Evolutionary conservation across 2,329 filamentous ascomycete genomes (phyloP).

Genomic region (Neurospora crassa): DNA sequence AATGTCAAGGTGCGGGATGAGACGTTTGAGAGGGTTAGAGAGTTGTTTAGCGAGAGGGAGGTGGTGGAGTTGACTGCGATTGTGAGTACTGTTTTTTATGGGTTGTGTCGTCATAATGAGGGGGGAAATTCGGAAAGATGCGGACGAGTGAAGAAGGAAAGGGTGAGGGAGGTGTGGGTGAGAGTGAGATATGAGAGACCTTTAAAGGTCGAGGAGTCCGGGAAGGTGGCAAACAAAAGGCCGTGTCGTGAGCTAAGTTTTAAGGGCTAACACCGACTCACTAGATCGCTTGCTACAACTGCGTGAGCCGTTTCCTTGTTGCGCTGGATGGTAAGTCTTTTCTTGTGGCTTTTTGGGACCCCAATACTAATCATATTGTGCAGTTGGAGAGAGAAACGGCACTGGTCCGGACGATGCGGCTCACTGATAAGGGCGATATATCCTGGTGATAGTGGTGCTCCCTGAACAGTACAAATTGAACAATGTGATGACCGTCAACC

Average conservation of each 20-base stretch:
- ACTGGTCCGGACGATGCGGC: conserved; percentile 34
- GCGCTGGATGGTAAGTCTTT: conserved; percentile 59
- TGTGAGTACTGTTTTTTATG: conserved; percentile 28
- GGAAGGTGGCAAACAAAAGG: neutral
- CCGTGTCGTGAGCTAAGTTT: neutral
- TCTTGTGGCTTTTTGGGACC: neutral
- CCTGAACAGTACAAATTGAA: neutral
- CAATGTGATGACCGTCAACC: neutral
- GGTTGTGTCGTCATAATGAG: no score
- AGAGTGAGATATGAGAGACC: neutral
- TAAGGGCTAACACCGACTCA: neutral
- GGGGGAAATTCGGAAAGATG: no score
- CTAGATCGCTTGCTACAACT: conserved; percentile 67
- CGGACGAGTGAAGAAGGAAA: neutral
- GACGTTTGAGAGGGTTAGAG: conserved; percentile 55
- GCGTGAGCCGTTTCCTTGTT: conserved; percentile 74
- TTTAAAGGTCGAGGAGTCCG: neutral
- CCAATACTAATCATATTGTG: conserved; percentile 18
- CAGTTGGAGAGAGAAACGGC: conserved; percentile 49
- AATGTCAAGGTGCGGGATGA: conserved; percentile 59
- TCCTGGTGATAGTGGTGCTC: neutral
- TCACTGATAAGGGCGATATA: conserved; percentile 22
- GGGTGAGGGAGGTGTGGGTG: neutral
- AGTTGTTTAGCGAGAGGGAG: conserved; percentile 56
- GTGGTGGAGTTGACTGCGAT: conserved; percentile 76